Base-by-base conservation (phyloP, 208 protist species). In the Angomonas ambiguus region DNA sequence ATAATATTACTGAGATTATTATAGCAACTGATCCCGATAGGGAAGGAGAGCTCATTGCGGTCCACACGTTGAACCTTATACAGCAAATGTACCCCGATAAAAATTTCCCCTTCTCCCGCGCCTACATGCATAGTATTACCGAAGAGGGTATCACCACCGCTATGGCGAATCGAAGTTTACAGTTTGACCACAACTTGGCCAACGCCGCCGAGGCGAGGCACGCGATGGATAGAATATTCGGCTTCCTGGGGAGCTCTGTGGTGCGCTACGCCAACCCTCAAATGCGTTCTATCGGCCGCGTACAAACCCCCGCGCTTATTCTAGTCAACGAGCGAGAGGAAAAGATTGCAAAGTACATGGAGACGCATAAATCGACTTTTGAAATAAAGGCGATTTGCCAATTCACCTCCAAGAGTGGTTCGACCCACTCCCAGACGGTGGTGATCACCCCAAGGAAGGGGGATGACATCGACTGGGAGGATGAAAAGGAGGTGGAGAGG, bases 61-160 rank as follows among this genome's bases (percentile, higher is more conserved):
- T 93, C 42, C 91, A 96, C 77, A 82, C 81, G 22, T 72, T 88
- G 31, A 83, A 90, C 48, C 67, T 92, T 18, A 78, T 95, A 35
- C 73, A 79, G 1, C 71, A 79, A 31, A 78, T 94, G 77, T 93
- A 92, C 59, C 88, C 88, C 28, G 79, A 92, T 25, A 62, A 92
- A 2, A 77, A 75, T 24, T 76, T 91, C 45, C 87, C 87, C 22
- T 96, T 88, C 67, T 91, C 91, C 20, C 84, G 91, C n/a, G 91
- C 91, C 3, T 96, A 96, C 74, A 91, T 96, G 69, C 88, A 96
- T 77, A 93, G 87, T 70, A 94, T 96, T 66, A 96, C 91, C 2
- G 80, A 82, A 41, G 87, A 93, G 16, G 88, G 87, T 55, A 90
- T 96, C 48, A 76, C 68, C 22, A 72, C 74, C 30, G 91, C 88